Conservation (phyloP, 2,329 filamentous ascomycete species). For the Trichoderma polysporum region DNA sequence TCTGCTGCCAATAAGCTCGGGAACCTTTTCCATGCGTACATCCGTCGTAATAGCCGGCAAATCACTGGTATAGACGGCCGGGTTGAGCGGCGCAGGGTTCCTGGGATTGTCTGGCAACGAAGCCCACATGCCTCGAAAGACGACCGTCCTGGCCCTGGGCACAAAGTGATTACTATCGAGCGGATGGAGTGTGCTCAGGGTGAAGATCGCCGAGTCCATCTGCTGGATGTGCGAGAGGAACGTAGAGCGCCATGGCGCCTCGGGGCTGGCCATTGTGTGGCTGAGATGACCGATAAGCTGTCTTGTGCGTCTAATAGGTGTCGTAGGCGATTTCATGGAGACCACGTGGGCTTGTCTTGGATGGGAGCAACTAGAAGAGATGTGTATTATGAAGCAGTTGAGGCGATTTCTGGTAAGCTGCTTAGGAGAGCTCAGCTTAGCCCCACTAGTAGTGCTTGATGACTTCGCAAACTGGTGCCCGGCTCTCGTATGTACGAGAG, state of each 20-base stretch:
- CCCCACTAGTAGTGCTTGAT: not conserved
- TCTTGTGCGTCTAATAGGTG: constrained; percentile 28
- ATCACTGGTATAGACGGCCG: constrained; percentile 68
- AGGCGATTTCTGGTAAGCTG: not conserved
- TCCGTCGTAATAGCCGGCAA: constrained; percentile 85
- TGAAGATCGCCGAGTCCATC: constrained; percentile 51
- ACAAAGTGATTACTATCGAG: constrained; percentile 41
- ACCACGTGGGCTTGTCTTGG: not conserved
- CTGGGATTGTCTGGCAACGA: constrained; percentile 68
- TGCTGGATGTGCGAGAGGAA: constrained; percentile 52
- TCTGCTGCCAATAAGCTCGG: constrained; percentile 61
- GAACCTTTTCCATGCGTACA: constrained; percentile 78
- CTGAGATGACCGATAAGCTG: constrained; percentile 33
- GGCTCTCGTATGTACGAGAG: too few relatives aligned
- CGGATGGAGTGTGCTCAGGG: constrained; percentile 51
- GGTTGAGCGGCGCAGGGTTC: constrained; percentile 72
- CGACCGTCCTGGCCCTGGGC: constrained; percentile 72
- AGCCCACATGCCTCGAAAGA: constrained; percentile 83
- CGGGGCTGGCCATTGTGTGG: constrained; percentile 31
- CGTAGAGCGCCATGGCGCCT: constrained; percentile 54
- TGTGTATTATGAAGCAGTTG: not conserved
- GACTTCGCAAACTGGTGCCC: too few relatives aligned
- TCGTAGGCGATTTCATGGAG: constrained; percentile 24
- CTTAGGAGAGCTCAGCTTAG: not conserved
- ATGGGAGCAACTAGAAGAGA: not conserved